phyloP scores from a whole-genome alignment of 371 early-diverging fungal species.

The Rhizomucor pusillus region DNA sequence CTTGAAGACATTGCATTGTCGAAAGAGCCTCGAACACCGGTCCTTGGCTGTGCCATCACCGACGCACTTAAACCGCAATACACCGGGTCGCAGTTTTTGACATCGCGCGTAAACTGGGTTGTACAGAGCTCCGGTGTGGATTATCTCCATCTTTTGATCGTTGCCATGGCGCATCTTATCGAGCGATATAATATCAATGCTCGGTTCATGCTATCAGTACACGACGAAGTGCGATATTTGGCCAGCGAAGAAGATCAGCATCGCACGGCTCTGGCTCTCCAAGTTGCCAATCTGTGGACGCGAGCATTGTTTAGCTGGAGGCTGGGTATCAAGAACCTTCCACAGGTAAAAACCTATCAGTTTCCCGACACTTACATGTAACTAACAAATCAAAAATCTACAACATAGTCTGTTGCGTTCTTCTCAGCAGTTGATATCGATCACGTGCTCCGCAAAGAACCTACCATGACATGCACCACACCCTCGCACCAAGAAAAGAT shows the following conservation, averaged over 20 bases:
- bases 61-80: slow-evolving; percentile 74
- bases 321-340: slow-evolving; percentile 85
- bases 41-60: slow-evolving; percentile 85
- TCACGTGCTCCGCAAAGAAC: slow-evolving; percentile 91
- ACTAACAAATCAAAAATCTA: neutral
- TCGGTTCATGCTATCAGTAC: slow-evolving; percentile 91
- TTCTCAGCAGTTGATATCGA: slow-evolving; percentile 96
- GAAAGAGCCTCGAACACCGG: slow-evolving; percentile 83
- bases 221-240: slow-evolving; percentile 94
- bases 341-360: slow-evolving; percentile 56
- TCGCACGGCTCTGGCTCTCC: slow-evolving; percentile 84
- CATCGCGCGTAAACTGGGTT: slow-evolving; percentile 95
- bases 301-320: slow-evolving; percentile 85
- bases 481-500: slow-evolving; percentile 68
- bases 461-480: slow-evolving; percentile 74
- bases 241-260: slow-evolving; percentile 74
- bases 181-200: slow-evolving; percentile 75
- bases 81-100: slow-evolving; percentile 72
- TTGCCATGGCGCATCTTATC: slow-evolving; percentile 85
- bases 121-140: slow-evolving; percentile 99
- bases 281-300: slow-evolving; percentile 93
- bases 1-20: slow-evolving; percentile 83
- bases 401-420: slow-evolving; percentile 81
- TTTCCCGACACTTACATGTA: too few species aligned
- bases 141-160: slow-evolving; percentile 92